phyloP scores from a whole-genome alignment of 352 stramenopile genomes.

The Phytophthora niederhauseri region DNA sequence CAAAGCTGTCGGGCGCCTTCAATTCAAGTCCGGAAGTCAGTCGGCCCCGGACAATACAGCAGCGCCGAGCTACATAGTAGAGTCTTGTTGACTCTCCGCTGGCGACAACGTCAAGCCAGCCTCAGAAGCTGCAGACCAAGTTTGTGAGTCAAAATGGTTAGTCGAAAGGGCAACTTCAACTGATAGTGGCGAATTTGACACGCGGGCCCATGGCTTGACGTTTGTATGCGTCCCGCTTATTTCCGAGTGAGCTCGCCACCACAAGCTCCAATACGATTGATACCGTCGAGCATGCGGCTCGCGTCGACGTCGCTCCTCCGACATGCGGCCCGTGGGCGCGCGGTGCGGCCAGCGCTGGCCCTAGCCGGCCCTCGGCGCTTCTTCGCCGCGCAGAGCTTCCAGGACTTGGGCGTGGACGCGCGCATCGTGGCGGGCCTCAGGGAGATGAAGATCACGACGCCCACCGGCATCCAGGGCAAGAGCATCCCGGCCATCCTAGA shows the following conservation, averaged over 20 bases:
- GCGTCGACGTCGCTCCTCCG: constrained; percentile 12
- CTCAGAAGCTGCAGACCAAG: not conserved
- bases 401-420: constrained; percentile 46
- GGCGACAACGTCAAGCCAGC: not conserved
- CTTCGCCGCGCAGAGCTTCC: constrained; percentile 35
- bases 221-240: constrained; percentile 10
- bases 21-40: constrained; percentile 9
- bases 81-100: not conserved
- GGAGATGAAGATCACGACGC: constrained; percentile 53
- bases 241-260: too few species aligned
- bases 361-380: not conserved
- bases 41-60: not conserved
- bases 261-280: not conserved
- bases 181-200: constrained; percentile 5
- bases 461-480: constrained; percentile 64
- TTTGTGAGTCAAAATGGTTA: not conserved
- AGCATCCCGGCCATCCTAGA: constrained; percentile 53
- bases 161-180: constrained; percentile 20
- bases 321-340: not conserved
- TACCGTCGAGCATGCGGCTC: constrained; percentile 5
- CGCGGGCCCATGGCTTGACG: constrained; percentile 4
- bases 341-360: constrained; percentile 2
- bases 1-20: constrained; percentile 8
- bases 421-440: constrained; percentile 46
- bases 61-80: not conserved